Conservation (phyloP, 345 rosid genomes). For the Trapa incisa region DNA sequence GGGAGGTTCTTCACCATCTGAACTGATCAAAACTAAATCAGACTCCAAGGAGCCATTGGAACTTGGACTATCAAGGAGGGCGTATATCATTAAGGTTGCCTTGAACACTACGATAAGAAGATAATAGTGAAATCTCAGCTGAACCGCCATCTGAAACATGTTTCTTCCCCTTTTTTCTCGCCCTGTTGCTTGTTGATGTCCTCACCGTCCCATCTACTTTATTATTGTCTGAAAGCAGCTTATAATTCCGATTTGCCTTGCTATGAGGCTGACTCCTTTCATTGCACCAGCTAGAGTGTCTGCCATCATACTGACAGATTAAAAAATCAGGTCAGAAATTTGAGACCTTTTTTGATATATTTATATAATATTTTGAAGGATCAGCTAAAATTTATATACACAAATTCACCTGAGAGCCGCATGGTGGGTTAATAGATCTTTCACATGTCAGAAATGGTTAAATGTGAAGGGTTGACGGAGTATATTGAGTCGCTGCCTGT, state of each 20-base stretch:
- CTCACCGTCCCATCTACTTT: constrained; percentile 12
- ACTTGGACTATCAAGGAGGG: constrained; percentile 8
- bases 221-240: constrained; percentile 1
- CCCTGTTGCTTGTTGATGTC: constrained; percentile 22
- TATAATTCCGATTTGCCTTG: constrained; percentile 10
- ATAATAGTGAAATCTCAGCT: constrained; percentile 9
- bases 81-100: constrained; percentile 5
- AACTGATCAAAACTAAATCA: constrained; percentile 20
- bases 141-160: constrained; percentile 14
- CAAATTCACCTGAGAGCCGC: constrained; percentile 18
- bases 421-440: constrained; percentile 17
- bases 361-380: background rate
- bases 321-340: constrained; percentile 8
- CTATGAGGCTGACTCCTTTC: constrained; percentile 16
- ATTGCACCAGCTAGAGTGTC: constrained; percentile 18
- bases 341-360: constrained; percentile 11
- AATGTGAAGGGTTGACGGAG: no score
- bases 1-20: background rate
- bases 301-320: constrained; percentile 10
- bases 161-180: constrained; percentile 31
- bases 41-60: background rate
- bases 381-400: constrained; percentile 20
- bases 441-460: no score
- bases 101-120: background rate
- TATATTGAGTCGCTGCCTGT: no score